A percentile compares a stretch with the other conserved stretches of the same genome.
Evolutionary conservation across 2,329 filamentous ascomycete genomes (phyloP).

Genomic region (Byssothecium circinans): DNA sequence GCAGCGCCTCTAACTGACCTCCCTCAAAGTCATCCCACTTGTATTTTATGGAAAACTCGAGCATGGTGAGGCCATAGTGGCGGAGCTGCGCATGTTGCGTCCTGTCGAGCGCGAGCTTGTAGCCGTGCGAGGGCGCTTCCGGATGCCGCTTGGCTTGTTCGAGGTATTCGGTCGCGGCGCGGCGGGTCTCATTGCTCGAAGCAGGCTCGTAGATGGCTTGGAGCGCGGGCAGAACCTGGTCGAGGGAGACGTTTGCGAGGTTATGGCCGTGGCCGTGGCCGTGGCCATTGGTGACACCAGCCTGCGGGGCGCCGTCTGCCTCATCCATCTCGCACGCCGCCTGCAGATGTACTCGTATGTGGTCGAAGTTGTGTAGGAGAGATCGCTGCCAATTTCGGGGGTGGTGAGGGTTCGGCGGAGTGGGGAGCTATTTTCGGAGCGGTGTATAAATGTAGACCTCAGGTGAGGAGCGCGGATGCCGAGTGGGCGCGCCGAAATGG

Average conservation of each 20-base stretch:
- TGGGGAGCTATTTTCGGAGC: background rate
- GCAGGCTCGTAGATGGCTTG: slow-evolving; percentile 82
- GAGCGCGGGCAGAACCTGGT: slow-evolving; percentile 79
- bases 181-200: slow-evolving; percentile 77
- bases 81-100: slow-evolving; percentile 79
- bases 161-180: slow-evolving; percentile 81
- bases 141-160: slow-evolving; percentile 79
- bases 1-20: slow-evolving; percentile 68
- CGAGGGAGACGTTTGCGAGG: slow-evolving; percentile 45
- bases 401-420: background rate
- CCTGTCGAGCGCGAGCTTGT: slow-evolving; percentile 74
- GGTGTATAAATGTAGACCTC: no score
- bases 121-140: slow-evolving; percentile 83
- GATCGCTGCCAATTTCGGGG: background rate
- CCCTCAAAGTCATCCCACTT: slow-evolving; percentile 73
- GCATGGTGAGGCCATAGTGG: slow-evolving; percentile 88
- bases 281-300: slow-evolving; percentile 21
- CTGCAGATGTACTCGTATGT: background rate
- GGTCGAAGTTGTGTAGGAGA: background rate
- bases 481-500: background rate
- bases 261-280: slow-evolving; percentile 14
- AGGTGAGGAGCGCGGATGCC: background rate
- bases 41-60: slow-evolving; percentile 88
- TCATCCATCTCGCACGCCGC: slow-evolving; percentile 36
- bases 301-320: slow-evolving; percentile 30